Evolutionary conservation across 1,284 basidiomycete species (phyloP).

Genomic region (Malassezia sympodialis): DNA sequence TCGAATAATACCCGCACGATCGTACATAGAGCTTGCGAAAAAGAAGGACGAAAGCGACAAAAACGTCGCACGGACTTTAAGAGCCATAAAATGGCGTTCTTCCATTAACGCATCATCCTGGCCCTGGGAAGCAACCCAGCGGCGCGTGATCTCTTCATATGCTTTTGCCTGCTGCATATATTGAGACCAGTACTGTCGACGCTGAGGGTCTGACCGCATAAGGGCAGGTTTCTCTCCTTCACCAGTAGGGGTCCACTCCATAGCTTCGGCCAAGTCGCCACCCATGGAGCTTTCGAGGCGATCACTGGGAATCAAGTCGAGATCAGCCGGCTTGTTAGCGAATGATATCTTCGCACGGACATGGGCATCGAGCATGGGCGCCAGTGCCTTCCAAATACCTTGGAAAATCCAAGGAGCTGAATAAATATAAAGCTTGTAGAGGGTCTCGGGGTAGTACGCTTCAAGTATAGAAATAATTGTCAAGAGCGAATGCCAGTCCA

Average conservation of each 20-base stretch:
- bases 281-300: constrained; percentile 28
- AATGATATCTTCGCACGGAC: constrained; percentile 45
- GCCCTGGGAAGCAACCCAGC: constrained; percentile 38
- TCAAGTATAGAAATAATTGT: constrained; percentile 44
- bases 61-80: constrained; percentile 46
- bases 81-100: constrained; percentile 39
- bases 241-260: constrained; percentile 27
- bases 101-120: constrained; percentile 21
- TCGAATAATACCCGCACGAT: constrained; percentile 46
- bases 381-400: constrained; percentile 45
- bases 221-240: constrained; percentile 45
- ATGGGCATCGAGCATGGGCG: constrained; percentile 45
- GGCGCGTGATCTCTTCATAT: constrained; percentile 41
- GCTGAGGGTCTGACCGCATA: constrained; percentile 35
- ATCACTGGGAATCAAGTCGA: constrained; percentile 33
- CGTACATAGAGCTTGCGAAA: constrained; percentile 42
- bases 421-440: constrained; percentile 47
- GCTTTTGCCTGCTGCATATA: constrained; percentile 38
- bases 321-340: constrained; percentile 38
- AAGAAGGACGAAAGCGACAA: constrained; percentile 45
- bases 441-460: constrained; percentile 49
- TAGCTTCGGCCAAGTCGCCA: constrained; percentile 25
- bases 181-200: constrained; percentile 30
- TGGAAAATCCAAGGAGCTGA: constrained; percentile 50
- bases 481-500: constrained; percentile 36